A percentile compares a stretch with the other conserved stretches of the same genome.
Evolutionary conservation across 73 alveolate genomes (phyloP).

Genomic region (Breviolum minutum): DNA sequence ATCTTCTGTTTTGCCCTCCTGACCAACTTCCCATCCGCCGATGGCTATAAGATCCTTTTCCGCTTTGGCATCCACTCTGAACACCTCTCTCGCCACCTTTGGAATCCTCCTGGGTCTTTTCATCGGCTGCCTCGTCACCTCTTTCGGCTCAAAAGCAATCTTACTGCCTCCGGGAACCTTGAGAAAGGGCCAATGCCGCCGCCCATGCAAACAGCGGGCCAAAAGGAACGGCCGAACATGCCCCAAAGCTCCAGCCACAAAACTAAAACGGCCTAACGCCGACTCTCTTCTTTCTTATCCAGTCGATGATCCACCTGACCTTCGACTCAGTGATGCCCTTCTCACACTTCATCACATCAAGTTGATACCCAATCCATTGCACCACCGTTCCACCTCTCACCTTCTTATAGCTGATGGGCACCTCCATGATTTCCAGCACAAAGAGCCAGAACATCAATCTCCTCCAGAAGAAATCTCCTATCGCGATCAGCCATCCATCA

Average conservation of each 20-base stretch:
- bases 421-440: no score
- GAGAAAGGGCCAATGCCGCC: background rate
- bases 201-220: conserved; percentile 32
- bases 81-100: background rate
- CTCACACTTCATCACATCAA: background rate
- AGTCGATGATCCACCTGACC: background rate
- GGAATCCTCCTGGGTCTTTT: background rate
- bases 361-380: conserved; percentile 37
- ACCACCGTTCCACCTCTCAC: background rate
- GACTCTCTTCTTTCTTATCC: background rate
- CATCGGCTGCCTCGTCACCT: background rate
- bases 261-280: conserved; percentile 7
- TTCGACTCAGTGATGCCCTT: background rate
- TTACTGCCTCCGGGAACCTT: background rate
- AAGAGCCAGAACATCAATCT: background rate
- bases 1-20: background rate
- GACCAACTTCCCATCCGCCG: conserved; percentile 1
- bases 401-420: background rate
- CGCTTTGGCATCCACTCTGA: conserved; percentile 18
- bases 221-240: conserved; percentile 25
- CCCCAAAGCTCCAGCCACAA: conserved; percentile 1
- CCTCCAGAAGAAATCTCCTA: background rate
- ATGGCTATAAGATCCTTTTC: background rate
- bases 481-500: background rate
- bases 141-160: background rate